A percentile compares a stretch with the other conserved stretches of the same genome.
Conservation (phyloP, 1,284 basidiomycete genomes). For the Rhizoctonia solani region DNA sequence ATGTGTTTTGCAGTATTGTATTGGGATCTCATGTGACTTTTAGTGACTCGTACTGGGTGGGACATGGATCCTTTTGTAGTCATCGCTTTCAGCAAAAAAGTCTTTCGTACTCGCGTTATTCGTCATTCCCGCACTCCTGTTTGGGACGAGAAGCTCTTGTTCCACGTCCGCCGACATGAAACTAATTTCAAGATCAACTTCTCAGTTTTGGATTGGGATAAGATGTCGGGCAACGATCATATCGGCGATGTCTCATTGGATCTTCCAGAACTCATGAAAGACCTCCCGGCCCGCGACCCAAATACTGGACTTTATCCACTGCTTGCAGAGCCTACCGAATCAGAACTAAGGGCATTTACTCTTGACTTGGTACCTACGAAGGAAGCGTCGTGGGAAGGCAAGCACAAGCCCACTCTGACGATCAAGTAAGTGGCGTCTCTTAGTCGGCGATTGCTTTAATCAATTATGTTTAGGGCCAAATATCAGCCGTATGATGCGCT, state of each 20-base stretch:
- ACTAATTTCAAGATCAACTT: constrained; percentile 76
- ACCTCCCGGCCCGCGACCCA: constrained; percentile 73
- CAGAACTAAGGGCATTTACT: constrained; percentile 68
- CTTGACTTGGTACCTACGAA: constrained; percentile 59
- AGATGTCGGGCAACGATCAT: constrained; percentile 85
- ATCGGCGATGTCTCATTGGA: constrained; percentile 78
- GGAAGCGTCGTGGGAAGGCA: constrained; percentile 65
- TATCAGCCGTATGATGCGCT: constrained; percentile 94
- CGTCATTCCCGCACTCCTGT: constrained; percentile 86
- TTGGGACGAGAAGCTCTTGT: constrained; percentile 96
- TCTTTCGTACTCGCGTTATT: constrained; percentile 91
- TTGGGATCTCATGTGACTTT: neutral
- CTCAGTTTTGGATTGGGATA: constrained; percentile 92
- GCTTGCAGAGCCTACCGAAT: constrained; percentile 49
- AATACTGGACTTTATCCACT: constrained; percentile 70
- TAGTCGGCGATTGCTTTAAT: neutral
- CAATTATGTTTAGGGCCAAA: constrained; percentile 66
- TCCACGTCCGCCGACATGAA: constrained; percentile 92
- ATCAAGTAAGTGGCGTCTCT: constrained; percentile 56
- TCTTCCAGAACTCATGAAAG: constrained; percentile 69
- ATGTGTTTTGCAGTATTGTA: neutral
- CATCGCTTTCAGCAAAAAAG: constrained; percentile 94
- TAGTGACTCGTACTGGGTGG: constrained; percentile 83
- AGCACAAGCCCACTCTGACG: constrained; percentile 62
- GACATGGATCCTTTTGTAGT: constrained; percentile 99